These are phyloP conservation scores for Schizonepeta tenuifolia DNA, from an alignment of 257 asterid genomes.

Conservation along the genomic window DNA sequence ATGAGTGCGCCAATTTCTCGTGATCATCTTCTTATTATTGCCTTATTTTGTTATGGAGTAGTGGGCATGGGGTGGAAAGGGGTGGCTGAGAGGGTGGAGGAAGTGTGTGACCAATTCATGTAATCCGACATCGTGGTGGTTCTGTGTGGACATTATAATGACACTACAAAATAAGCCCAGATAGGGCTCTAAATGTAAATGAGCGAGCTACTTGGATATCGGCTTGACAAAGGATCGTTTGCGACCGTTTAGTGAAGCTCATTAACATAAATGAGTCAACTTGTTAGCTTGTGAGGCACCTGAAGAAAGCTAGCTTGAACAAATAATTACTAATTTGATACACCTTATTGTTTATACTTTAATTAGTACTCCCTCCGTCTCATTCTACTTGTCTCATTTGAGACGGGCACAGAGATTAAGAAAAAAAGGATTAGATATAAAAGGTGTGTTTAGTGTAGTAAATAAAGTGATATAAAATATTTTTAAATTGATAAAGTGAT, in stretches of 20 bases:
- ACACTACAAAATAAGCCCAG: neutral
- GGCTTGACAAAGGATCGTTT: neutral
- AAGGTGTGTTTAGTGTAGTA: too few species aligned
- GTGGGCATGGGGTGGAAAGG: neutral
- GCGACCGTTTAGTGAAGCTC: neutral
- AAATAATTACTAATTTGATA: too few species aligned
- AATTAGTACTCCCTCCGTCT: too few species aligned
- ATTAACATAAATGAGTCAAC: neutral
- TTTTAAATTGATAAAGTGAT: too few species aligned
- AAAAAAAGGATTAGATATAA: too few species aligned
- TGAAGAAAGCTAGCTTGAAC: too few species aligned
- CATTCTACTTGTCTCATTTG: too few species aligned
- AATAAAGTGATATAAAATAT: too few species aligned
- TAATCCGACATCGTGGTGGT: neutral
- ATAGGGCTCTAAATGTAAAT: neutral
- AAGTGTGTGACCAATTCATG: neutral
- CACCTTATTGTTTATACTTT: too few species aligned
- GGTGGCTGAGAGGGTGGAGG: neutral
- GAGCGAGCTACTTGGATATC: neutral
- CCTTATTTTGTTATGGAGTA: neutral
- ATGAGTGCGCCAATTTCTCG: neutral
- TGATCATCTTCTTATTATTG: neutral
- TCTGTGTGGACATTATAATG: neutral
- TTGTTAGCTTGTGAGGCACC: too few species aligned
- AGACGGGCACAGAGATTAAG: too few species aligned